Conservation (phyloP, 306 rosid genomes). For the Gastrolobium villosum region DNA sequence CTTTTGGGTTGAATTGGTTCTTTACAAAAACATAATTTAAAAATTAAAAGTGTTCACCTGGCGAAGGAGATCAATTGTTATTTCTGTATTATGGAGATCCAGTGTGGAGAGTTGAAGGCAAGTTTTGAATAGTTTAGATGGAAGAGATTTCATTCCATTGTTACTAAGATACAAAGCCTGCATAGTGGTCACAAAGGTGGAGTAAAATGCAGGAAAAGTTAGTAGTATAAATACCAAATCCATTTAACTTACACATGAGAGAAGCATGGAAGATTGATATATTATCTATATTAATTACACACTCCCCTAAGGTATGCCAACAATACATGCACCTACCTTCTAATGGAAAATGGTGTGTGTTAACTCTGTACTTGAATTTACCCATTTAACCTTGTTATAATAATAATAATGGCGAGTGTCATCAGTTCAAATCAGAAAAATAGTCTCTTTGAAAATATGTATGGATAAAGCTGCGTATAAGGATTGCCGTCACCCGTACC, state of each 20-base stretch:
- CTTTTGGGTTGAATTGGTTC: too few relatives aligned
- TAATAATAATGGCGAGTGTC: too few relatives aligned
- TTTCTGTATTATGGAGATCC: conserved; percentile 91
- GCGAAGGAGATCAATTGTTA: conserved; percentile 87
- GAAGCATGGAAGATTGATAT: neutral
- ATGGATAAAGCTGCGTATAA: too few relatives aligned
- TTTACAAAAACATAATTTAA: conserved; percentile 18
- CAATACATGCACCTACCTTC: neutral
- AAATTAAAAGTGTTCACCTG: conserved; percentile 58
- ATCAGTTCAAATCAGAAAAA: neutral
- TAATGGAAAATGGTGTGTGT: neutral
- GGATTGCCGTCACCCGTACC: too few relatives aligned
- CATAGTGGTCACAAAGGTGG: conserved; percentile 30
- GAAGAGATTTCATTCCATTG: conserved; percentile 83
- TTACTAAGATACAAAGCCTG: conserved; percentile 82
- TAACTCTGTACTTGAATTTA: too few relatives aligned
- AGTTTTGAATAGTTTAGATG: conserved; percentile 74
- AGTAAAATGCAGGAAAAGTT: conserved; percentile 29
- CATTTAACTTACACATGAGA: neutral
- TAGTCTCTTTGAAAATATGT: too few relatives aligned
- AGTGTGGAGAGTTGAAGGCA: conserved; percentile 79
- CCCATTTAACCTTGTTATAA: too few relatives aligned
- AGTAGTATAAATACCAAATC: conserved; percentile 18
- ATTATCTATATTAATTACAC: neutral
- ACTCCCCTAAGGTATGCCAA: neutral